phyloP scores from a whole-genome alignment of 139 green algal species.

The Coelastrella sp. region DNA sequence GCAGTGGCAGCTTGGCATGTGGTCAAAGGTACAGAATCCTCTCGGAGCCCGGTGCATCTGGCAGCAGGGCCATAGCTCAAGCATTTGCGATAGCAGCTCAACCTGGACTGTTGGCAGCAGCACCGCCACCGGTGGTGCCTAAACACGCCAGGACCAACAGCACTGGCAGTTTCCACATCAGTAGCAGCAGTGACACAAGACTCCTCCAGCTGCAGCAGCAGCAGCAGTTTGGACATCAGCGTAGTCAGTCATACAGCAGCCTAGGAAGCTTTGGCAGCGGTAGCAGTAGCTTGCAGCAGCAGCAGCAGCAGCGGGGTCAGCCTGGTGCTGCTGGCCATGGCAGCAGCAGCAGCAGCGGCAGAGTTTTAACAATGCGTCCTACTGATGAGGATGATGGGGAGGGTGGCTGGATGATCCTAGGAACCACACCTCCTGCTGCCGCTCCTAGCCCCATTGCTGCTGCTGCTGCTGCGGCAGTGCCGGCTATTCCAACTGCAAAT shows the following conservation, averaged over 20 bases:
- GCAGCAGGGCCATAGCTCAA: slow-evolving; percentile 18
- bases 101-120: slow-evolving; percentile 30
- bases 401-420: slow-evolving; percentile 36
- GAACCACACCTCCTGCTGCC: slow-evolving; percentile 3
- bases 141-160: background rate
- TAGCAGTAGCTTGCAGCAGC: slow-evolving; percentile 1
- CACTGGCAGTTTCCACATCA: slow-evolving; percentile 1
- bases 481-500: background rate
- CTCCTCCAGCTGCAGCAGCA: slow-evolving; percentile 9
- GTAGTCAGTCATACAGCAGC: background rate
- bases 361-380: slow-evolving; percentile 3
- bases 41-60: background rate
- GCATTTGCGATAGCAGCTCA: slow-evolving; percentile 23
- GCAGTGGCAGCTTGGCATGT: slow-evolving; percentile 8
- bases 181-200: background rate
- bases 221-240: slow-evolving; percentile 19
- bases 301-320: slow-evolving; percentile 3
- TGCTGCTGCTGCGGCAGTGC: background rate
- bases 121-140: background rate
- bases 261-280: background rate
- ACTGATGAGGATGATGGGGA: slow-evolving; percentile 21
- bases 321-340: background rate
- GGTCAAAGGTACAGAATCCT: slow-evolving; percentile 18
- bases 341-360: slow-evolving; percentile 25
- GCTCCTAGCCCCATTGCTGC: background rate